Conservation (phyloP, 2,329 filamentous ascomycete species). For the Laburnicola sp. region DNA sequence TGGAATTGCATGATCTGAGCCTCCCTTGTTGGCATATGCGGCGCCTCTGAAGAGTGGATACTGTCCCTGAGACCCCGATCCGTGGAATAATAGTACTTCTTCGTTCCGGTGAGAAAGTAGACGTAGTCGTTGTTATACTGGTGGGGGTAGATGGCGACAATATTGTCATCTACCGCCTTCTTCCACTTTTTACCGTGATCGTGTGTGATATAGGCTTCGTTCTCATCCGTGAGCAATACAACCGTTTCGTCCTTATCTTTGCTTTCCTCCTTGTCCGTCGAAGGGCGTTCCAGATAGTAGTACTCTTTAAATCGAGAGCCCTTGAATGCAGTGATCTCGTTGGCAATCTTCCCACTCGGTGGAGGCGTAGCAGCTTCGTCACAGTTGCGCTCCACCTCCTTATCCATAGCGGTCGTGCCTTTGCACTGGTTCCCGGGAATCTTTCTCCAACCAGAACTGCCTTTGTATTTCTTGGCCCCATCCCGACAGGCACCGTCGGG, state of each 20-base stretch:
- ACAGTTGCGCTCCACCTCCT: slow-evolving; percentile 72
- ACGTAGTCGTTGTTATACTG: slow-evolving; percentile 80
- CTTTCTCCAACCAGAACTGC: slow-evolving; percentile 85
- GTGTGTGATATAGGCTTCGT: slow-evolving; percentile 71
- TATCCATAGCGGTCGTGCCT: slow-evolving; percentile 48
- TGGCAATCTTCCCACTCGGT: slow-evolving; percentile 68
- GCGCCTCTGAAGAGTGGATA: slow-evolving; percentile 74
- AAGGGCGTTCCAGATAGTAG: slow-evolving; percentile 76
- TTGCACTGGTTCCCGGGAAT: slow-evolving; percentile 69
- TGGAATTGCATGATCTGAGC: slow-evolving; percentile 75
- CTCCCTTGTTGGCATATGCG: slow-evolving; percentile 59
- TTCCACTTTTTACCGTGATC: slow-evolving; percentile 91
- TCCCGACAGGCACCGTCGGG: slow-evolving; percentile 76
- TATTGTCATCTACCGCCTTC: slow-evolving; percentile 69
- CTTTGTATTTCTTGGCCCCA: slow-evolving; percentile 73
- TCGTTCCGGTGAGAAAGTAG: slow-evolving; percentile 76
- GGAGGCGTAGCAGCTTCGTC: slow-evolving; percentile 58
- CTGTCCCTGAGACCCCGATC: slow-evolving; percentile 67
- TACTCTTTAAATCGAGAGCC: slow-evolving; percentile 59
- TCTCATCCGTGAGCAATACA: slow-evolving; percentile 61
- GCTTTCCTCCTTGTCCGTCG: slow-evolving; percentile 69
- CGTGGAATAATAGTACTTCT: slow-evolving; percentile 75
- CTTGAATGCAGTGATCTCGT: slow-evolving; percentile 65
- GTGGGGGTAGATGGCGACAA: slow-evolving; percentile 75
- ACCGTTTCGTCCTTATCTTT: slow-evolving; percentile 72